Base-by-base conservation (phyloP, 176 grass and related monocot species). In the Bolboschoenus planiculmis region DNA sequence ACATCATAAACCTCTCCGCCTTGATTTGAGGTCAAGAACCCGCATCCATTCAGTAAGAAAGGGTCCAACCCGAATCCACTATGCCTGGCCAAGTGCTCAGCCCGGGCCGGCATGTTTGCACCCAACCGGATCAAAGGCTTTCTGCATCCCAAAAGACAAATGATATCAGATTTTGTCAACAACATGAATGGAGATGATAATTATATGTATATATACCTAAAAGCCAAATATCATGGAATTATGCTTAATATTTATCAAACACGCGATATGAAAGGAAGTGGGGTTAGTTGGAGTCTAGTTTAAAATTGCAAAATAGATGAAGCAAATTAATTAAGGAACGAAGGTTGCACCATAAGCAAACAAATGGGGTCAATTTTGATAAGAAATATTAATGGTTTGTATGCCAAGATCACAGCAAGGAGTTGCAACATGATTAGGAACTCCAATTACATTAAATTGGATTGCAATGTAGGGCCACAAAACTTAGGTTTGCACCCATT, bases 91-190 rank as follows among this genome's bases (percentile, higher is more conserved):
- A 79, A 85, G 79, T 91, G 88, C 84, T 99, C 97, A 78, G 97
- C 97, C 3, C 72, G 86, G 56, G 93, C 97, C 53, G 97, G 93
- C 91, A 99, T 95, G 84, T 93, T 87, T 3, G 91, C 63, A 72
- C 97, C 97, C 53, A 99, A 60, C 40, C 88, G 79, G 75, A 93
- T 88, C 78, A 88, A 85, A 78, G 91, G 91, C 40, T 99, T 99
- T 88, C 96, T 99, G 86, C 42, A 30, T 76, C 11, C 26, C 78
- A 35, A n/a, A 56, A 78, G 81, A 40, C 89, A 78, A 79, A 21
- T 83, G 63, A 59, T 43, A 83, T 43, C 11, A 88, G 67, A 86
- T 88, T 20, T 36, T 56, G 10, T 54, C 20, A 68, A 20, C 48
- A 50, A 66, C 66, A 7, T 30, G 3, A 76, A 33, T 50, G 44